phyloP scores from a whole-genome alignment of 2,329 filamentous ascomycete genomes.

The Fusarium pseudograminearum region DNA sequence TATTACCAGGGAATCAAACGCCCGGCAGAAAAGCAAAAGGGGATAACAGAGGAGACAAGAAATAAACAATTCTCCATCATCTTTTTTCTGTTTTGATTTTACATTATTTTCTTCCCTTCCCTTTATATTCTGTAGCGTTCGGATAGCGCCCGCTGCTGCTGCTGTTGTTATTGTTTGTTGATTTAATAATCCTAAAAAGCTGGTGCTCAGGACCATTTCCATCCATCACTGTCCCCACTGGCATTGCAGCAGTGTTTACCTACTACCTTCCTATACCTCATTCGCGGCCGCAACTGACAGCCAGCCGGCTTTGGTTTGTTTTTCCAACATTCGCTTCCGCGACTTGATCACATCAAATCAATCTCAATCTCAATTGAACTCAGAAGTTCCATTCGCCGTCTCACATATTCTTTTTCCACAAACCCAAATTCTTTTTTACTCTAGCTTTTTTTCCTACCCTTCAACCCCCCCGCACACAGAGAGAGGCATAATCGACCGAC shows the following conservation, averaged over 20 bases:
- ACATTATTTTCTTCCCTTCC: background rate
- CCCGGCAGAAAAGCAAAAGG: slow-evolving; percentile 15
- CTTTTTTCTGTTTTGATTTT: slow-evolving; percentile 7
- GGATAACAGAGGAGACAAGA: slow-evolving; percentile 19
- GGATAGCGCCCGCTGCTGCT: slow-evolving; percentile 21
- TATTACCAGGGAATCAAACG: slow-evolving; percentile 21
- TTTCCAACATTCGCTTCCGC: slow-evolving; percentile 31
- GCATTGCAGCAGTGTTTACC: slow-evolving; percentile 8
- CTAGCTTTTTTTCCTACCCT: background rate
- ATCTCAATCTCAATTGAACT: slow-evolving; percentile 9
- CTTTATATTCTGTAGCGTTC: slow-evolving; percentile 9
- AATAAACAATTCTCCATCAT: slow-evolving; percentile 17
- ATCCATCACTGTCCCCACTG: slow-evolving; percentile 31
- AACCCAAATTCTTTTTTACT: slow-evolving; percentile 9
- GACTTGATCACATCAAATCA: slow-evolving; percentile 14
- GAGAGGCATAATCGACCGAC: slow-evolving; percentile 30
- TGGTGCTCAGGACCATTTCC: slow-evolving; percentile 20
- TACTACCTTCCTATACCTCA: background rate
- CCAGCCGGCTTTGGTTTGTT: slow-evolving; percentile 33
- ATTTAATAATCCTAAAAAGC: slow-evolving; percentile 33
- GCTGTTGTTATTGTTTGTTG: background rate
- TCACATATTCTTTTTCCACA: slow-evolving; percentile 17
- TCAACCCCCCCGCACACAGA: background rate
- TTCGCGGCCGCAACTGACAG: slow-evolving; percentile 35
- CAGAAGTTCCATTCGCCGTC: slow-evolving; percentile 24